Conservation (phyloP, 345 rosid species). For the Atalantia buxifolia region DNA sequence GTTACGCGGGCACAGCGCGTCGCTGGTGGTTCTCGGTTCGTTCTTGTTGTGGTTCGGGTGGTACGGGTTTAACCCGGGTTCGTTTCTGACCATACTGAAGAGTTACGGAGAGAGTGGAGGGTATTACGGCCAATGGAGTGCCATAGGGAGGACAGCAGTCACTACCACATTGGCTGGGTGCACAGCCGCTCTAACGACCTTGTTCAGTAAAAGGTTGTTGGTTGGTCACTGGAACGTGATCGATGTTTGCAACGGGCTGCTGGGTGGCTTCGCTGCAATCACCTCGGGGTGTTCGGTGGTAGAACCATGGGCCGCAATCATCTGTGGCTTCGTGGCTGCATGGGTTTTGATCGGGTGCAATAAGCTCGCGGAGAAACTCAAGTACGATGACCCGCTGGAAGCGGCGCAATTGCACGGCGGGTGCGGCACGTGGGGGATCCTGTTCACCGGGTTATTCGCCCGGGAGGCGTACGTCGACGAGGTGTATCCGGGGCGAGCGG, state of each 20-base stretch:
- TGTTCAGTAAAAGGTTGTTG: constrained; percentile 62
- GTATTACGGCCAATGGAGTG: constrained; percentile 81
- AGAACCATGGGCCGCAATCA: constrained; percentile 81
- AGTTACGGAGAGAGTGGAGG: constrained; percentile 25
- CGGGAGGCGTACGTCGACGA: constrained; percentile 41
- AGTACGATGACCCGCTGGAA: constrained; percentile 66
- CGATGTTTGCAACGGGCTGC: constrained; percentile 74
- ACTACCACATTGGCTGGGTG: constrained; percentile 78
- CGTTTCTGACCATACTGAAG: constrained; percentile 40
- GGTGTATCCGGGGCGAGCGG: constrained; percentile 36
- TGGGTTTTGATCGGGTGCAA: constrained; percentile 61
- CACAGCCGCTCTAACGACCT: constrained; percentile 74
- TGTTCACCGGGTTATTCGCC: constrained; percentile 74
- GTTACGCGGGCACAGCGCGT: constrained; percentile 65
- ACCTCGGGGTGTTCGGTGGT: constrained; percentile 80
- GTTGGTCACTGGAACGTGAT: constrained; percentile 76
- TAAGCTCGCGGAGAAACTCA: constrained; percentile 45
- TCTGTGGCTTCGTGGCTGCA: constrained; percentile 68
- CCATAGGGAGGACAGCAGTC: constrained; percentile 72
- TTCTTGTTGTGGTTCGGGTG: constrained; percentile 80
- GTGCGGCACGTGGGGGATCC: constrained; percentile 74
- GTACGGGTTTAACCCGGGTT: constrained; percentile 86
- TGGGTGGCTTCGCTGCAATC: constrained; percentile 85
- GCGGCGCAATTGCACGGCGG: constrained; percentile 85
- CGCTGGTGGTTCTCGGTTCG: constrained; percentile 71